Evolutionary conservation across 352 stramenopile species (phyloP).

Genomic region (Globisporangium viniferum): DNA sequence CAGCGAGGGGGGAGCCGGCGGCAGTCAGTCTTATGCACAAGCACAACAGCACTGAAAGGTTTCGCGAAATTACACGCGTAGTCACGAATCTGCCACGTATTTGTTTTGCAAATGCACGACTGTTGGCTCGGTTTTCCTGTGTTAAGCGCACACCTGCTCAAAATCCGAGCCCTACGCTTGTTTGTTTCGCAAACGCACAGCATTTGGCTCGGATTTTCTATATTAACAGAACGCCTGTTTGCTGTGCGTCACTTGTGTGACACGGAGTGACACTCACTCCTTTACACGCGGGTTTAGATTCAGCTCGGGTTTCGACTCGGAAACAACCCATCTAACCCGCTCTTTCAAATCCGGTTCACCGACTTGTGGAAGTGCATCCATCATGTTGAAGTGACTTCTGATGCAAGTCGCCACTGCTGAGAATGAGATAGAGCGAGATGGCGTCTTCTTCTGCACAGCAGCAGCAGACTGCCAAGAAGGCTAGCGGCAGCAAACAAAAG

Average conservation of each 20-base stretch:
- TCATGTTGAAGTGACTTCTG: not conserved
- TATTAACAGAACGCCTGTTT: not conserved
- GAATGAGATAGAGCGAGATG: not conserved
- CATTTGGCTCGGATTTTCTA: not conserved
- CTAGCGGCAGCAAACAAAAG: not conserved
- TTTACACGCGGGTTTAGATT: not conserved
- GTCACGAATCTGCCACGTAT: not conserved
- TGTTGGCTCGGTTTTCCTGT: not conserved
- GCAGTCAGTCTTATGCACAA: constrained; percentile 6
- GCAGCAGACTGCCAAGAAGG: not conserved
- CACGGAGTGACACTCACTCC: not conserved
- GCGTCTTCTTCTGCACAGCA: not conserved
- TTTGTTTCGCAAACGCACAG: not conserved
- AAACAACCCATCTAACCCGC: not conserved
- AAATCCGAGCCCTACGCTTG: too few relatives aligned
- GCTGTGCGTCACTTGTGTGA: not conserved
- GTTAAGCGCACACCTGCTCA: not conserved
- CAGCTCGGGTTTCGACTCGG: not conserved
- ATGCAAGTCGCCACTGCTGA: not conserved
- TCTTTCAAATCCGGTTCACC: not conserved
- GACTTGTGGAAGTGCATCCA: not conserved
- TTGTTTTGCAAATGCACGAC: not conserved
- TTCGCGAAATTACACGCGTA: not conserved
- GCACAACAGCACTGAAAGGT: not conserved
- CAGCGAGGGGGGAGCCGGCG: not conserved